Conservation (phyloP, 139 green algal genomes). For the Gonium pectorale region DNA sequence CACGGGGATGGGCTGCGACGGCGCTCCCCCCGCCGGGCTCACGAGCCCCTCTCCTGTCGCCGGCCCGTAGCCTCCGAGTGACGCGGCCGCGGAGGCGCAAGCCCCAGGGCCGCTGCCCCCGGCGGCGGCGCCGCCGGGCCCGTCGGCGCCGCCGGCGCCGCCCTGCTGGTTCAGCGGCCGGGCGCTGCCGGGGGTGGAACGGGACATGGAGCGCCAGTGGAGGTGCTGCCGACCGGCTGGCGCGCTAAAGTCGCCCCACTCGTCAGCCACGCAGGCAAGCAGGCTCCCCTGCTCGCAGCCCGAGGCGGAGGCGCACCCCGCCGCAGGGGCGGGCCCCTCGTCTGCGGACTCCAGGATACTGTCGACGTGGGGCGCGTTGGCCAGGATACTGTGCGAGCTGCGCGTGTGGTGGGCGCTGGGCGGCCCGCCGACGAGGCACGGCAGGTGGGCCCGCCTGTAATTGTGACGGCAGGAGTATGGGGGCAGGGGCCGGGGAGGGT, state of each 20-base stretch:
- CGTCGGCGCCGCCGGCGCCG: too few species aligned
- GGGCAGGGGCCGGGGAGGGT: too few species aligned
- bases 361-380: background rate
- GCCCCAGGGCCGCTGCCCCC: background rate
- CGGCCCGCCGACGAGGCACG: background rate
- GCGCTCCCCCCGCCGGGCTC: background rate
- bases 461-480: too few species aligned
- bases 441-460: constrained; percentile 29
- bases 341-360: background rate
- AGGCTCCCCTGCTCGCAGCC: background rate
- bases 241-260: constrained; percentile 32
- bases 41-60: too few species aligned
- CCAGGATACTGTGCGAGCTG: background rate
- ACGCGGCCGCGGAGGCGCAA: background rate
- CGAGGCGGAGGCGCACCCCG: background rate
- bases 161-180: too few species aligned
- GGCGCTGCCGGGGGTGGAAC: background rate
- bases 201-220: background rate
- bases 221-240: background rate
- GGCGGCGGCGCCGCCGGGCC: too few species aligned
- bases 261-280: background rate
- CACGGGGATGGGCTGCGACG: constrained; percentile 18
- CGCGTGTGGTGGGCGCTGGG: background rate
- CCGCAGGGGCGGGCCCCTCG: background rate
- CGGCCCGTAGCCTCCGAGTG: too few species aligned